phyloP scores from a whole-genome alignment of 331 rosid species.

The Rhamnella rubrinervis region DNA sequence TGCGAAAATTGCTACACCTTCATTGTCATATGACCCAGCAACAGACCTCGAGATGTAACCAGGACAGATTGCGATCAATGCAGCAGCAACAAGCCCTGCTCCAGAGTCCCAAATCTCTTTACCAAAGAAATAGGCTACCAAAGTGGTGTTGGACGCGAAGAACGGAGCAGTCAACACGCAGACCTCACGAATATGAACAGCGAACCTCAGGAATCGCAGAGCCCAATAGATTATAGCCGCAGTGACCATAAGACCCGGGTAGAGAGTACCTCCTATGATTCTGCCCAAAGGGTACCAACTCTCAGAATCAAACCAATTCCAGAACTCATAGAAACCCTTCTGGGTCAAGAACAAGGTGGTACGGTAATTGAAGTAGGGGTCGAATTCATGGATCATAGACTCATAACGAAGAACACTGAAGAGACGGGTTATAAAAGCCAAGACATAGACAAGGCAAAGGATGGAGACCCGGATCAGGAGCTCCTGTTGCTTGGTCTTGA shows the following conservation, averaged over 20 bases:
- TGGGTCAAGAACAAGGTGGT: slow-evolving; percentile 78
- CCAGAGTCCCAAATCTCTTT: slow-evolving; percentile 96
- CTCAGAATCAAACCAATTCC: slow-evolving; percentile 99
- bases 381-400: slow-evolving; percentile 99
- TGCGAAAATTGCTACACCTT: slow-evolving; percentile 93
- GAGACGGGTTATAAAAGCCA: slow-evolving; percentile 93
- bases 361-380: slow-evolving; percentile 96
- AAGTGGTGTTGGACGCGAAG: slow-evolving; percentile 87
- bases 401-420: slow-evolving; percentile 96
- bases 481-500: slow-evolving; percentile 94
- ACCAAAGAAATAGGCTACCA: slow-evolving; percentile 89
- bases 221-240: slow-evolving; percentile 75
- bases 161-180: slow-evolving; percentile 95
- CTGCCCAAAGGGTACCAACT: slow-evolving; percentile 97
- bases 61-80: slow-evolving; percentile 93
- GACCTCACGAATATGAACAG: slow-evolving; percentile 97
- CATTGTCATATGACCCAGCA: slow-evolving; percentile 95
- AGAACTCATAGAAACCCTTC: slow-evolving; percentile 89
- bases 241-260: slow-evolving; percentile 98
- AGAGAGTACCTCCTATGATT: slow-evolving; percentile 91
- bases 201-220: slow-evolving; percentile 63
- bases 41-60: slow-evolving; percentile 97
- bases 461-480: slow-evolving; percentile 81
- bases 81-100: slow-evolving; percentile 93
- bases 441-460: slow-evolving; percentile 64